phyloP scores from a whole-genome alignment of 2,329 filamentous ascomycete species.

The Aureobasidium vineae region DNA sequence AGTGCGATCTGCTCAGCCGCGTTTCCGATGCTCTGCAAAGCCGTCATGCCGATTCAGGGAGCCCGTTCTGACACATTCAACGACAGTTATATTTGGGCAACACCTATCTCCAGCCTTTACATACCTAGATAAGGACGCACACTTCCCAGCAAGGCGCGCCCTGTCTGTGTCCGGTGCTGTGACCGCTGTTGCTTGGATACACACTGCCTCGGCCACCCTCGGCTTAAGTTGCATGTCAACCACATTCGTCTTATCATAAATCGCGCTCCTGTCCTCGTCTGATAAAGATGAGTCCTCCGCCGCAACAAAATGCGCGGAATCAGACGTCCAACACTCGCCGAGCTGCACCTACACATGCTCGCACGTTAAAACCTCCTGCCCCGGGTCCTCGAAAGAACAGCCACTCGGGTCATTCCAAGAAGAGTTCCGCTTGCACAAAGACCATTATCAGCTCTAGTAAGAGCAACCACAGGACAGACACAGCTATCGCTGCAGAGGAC shows the following conservation, averaged over 20 bases:
- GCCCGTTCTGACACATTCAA: conserved; percentile 17
- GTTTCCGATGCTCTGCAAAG: conserved; percentile 15
- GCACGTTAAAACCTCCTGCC: conserved; percentile 3
- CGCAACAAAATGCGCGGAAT: conserved; percentile 19
- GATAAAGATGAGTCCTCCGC: conserved; percentile 20
- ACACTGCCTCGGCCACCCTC: background rate
- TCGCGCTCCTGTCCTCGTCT: conserved; percentile 2
- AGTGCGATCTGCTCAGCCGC: background rate
- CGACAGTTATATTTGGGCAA: background rate
- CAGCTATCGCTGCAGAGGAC: conserved; percentile 43
- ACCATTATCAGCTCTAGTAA: conserved; percentile 27
- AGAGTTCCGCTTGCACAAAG: conserved; percentile 13
- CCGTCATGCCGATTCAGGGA: conserved; percentile 1
- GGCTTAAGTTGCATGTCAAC: conserved; percentile 13
- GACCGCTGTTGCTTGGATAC: conserved; percentile 3
- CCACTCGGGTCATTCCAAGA: conserved; percentile 15
- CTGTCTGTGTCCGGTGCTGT: conserved; percentile 22
- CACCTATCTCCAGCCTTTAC: conserved; percentile 1
- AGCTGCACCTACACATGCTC: background rate
- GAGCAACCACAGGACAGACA: conserved; percentile 29
- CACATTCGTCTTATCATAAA: conserved; percentile 22
- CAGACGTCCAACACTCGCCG: conserved; percentile 15
- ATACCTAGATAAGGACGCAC: conserved; percentile 18
- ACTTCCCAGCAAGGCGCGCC: conserved; percentile 12
- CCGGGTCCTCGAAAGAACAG: conserved; percentile 15